Evolutionary conservation across 2,329 filamentous ascomycete genomes (phyloP), one percentile per base, ranked within the genome.

Genomic region (Emmonsiellopsis sp.): DNA sequence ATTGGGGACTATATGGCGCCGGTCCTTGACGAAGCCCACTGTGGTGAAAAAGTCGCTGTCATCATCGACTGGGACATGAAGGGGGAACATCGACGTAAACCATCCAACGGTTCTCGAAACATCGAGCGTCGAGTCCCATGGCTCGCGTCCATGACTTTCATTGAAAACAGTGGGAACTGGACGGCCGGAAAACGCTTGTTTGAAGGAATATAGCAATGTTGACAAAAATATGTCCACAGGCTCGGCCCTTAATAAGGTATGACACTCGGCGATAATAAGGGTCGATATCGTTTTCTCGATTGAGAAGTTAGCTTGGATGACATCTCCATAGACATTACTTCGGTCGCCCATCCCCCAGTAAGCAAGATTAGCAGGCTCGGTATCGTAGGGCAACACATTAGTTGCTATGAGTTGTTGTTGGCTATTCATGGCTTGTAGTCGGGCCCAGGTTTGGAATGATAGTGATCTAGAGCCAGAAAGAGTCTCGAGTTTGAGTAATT

Each of bases 91-190:
- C 20, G 73, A 74, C 0, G 76, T 78, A 55, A 78, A 79, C 76
- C 76, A 79, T 6, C 76, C 76, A 2, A 78, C 68, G 1, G 76
- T 78, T 5, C 73, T 68, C 2, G 75, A 75, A 5, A 78, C 67
- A 47, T 78, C 76, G 47, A 78, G 71, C 2, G 66, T 67, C 0
- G 66, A 49, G 49, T 75, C 68, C 67, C 74, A 77, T 0, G 70
- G 64, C 58, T 77, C 74, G 40, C 75, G 65, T 7, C 75, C 75
- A 46, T 78, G 75, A 0, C 74, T 73, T 61, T 78, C 75, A 30
- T 76, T 77, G 57, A 73, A 73, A 43, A 78, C 70, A 0, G 70
- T 67, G 3, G 74, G 69, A 1, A 70, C 57, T 1, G 63, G 34
- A 16, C 75, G 65, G 45, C 75, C 70, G 0, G 61, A 58, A 54